Conservation (phyloP, 169 alveolate genomes). For the Eimeria praecox region DNA sequence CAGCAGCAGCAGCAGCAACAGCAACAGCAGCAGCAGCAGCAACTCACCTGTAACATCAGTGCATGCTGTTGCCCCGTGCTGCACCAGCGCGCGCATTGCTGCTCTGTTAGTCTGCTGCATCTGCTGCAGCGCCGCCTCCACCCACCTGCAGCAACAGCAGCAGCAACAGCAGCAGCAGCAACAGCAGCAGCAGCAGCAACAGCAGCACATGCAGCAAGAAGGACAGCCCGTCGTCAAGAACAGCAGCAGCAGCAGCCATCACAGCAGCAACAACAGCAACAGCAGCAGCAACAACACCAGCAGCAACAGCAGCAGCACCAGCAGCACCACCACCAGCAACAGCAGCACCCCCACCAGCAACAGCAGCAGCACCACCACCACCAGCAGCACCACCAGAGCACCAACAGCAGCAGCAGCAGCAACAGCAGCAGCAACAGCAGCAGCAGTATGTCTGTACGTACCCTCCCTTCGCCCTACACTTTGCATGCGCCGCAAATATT, state of each 20-base stretch:
- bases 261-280: not conserved
- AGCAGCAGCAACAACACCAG: not conserved
- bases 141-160: slow-evolving; percentile 71
- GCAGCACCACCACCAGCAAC: not conserved
- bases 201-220: too few species aligned
- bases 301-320: not conserved
- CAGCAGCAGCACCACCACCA: slow-evolving; percentile 13
- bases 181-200: too few species aligned
- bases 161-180: not conserved
- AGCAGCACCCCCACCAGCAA: not conserved
- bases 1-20: not conserved
- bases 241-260: slow-evolving; percentile 1
- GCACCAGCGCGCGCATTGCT: slow-evolving; percentile 51
- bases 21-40: not conserved
- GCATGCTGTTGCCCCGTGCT: slow-evolving; percentile 77
- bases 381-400: not conserved
- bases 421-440: not conserved
- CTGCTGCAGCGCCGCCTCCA: slow-evolving; percentile 59
- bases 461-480: slow-evolving; percentile 69
- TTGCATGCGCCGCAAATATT: slow-evolving; percentile 53
- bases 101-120: slow-evolving; percentile 69
- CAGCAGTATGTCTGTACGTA: not conserved
- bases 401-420: not conserved
- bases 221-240: too few species aligned
- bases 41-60: slow-evolving; percentile 78